Evolutionary conservation across 441 rosid species (phyloP).

Genomic region (Bruguiera hainesii): DNA sequence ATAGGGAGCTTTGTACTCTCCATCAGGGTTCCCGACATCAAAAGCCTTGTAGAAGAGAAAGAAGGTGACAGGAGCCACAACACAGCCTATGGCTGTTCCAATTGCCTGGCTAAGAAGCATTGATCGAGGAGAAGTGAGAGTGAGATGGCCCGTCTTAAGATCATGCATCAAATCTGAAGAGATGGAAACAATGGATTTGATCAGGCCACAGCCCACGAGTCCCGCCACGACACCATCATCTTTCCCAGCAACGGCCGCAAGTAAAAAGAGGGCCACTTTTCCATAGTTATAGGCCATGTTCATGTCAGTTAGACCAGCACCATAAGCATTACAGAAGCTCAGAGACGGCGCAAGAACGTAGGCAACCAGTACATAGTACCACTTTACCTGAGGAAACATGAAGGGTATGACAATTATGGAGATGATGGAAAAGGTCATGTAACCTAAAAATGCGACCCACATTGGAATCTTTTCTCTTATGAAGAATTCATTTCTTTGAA

Average conservation of each 20-base stretch:
- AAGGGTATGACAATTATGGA: conserved; percentile 66
- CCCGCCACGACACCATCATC: conserved; percentile 73
- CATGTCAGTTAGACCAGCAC: conserved; percentile 94
- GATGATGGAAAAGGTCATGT: conserved; percentile 51
- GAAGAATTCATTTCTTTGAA: conserved; percentile 64
- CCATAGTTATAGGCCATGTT: conserved; percentile 97
- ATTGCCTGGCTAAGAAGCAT: conserved; percentile 85
- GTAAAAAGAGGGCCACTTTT: conserved; percentile 78
- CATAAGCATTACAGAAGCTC: conserved; percentile 93
- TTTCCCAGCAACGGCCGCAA: conserved; percentile 67
- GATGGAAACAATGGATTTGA: conserved; percentile 76
- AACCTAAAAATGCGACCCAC: conserved; percentile 75
- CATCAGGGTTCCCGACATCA: conserved; percentile 78
- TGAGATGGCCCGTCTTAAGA: conserved; percentile 85
- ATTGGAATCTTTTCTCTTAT: conserved; percentile 69
- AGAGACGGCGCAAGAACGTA: conserved; percentile 83
- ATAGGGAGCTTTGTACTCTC: conserved; percentile 91
- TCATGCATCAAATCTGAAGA: conserved; percentile 96
- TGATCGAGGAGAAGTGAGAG: conserved; percentile 82
- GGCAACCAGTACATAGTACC: conserved; percentile 82
- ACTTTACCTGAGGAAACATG: conserved; percentile 87
- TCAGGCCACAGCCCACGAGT: conserved; percentile 84
- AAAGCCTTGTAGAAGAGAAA: conserved; percentile 84
- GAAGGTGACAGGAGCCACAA: conserved; percentile 81
- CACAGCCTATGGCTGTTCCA: conserved; percentile 81